Conservation (phyloP, 2,329 filamentous ascomycete species). For the Aspergillus felis region DNA sequence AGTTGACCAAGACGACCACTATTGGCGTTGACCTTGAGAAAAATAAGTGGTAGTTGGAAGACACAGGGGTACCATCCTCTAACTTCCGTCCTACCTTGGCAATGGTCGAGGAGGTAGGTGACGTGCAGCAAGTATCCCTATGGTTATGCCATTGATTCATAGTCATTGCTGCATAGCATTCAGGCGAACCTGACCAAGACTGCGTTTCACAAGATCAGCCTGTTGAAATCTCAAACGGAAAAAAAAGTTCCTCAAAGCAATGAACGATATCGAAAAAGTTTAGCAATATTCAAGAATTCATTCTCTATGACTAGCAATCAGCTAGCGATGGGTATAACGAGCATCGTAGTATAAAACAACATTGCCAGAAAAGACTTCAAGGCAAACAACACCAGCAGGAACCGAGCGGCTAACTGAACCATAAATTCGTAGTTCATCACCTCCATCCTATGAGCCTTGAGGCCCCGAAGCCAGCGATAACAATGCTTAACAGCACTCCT, state of each 20-base stretch:
- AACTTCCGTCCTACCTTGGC: neutral
- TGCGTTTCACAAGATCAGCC: neutral
- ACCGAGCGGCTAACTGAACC: neutral
- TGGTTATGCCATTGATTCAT: neutral
- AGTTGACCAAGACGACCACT: conserved; percentile 7
- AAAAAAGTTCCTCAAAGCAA: no score
- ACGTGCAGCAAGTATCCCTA: neutral
- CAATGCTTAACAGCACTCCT: conserved; percentile 22
- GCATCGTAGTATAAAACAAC: neutral
- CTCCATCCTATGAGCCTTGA: neutral
- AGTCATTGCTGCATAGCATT: neutral
- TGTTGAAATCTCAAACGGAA: neutral
- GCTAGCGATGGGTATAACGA: neutral
- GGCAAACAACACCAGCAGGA: neutral
- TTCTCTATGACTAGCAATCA: neutral
- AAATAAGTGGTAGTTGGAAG: conserved; percentile 5
- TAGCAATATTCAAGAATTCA: neutral
- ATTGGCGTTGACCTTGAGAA: conserved; percentile 12
- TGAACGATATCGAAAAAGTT: no score
- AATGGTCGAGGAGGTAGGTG: neutral
- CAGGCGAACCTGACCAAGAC: neutral
- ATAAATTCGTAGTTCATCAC: neutral
- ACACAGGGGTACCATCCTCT: neutral
- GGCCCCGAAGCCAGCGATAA: neutral
- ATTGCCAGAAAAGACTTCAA: neutral